Conservation (phyloP, 1,139 yeast species). For the Yamadazyma blattariae region DNA sequence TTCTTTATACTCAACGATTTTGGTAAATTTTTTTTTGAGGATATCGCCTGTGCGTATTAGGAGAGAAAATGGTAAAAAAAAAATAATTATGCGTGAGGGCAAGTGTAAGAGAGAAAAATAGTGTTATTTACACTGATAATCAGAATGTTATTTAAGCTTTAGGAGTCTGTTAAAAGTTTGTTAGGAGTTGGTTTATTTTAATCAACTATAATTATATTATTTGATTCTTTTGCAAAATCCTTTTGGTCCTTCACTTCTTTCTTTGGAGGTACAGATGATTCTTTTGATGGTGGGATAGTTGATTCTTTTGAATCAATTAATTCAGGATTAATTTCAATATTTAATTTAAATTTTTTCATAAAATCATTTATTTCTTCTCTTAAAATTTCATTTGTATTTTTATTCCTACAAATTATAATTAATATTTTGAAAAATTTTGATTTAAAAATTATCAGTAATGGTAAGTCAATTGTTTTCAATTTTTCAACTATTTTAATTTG, state of each 20-base stretch:
- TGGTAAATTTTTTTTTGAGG: conserved; percentile 1
- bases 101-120: too few relatives aligned
- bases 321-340: conserved; percentile 16
- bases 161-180: too few relatives aligned
- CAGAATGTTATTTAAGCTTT: too few relatives aligned
- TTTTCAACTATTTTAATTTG: conserved; percentile 16
- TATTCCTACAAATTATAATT: conserved; percentile 29
- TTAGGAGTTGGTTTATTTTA: too few relatives aligned
- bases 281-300: conserved; percentile 4
- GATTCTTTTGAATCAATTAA: conserved; percentile 9
- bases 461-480: conserved; percentile 21
- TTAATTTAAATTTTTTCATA: conserved; percentile 22
- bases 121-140: too few relatives aligned
- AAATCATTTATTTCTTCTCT: conserved; percentile 20
- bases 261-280: too few relatives aligned
- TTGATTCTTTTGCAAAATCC: too few relatives aligned
- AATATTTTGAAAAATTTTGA: conserved; percentile 32
- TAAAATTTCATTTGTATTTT: conserved; percentile 18
- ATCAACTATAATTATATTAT: too few relatives aligned
- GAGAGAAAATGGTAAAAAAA: too few relatives aligned
- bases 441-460: conserved; percentile 28
- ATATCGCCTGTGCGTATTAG: not conserved
- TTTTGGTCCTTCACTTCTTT: too few relatives aligned
- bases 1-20: conserved; percentile 1
- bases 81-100: too few relatives aligned